Evolutionary conservation across 148 eudicot genomes (phyloP), one percentile per base, ranked within the genome.

Genomic region (Camellia lanceoleosa): DNA sequence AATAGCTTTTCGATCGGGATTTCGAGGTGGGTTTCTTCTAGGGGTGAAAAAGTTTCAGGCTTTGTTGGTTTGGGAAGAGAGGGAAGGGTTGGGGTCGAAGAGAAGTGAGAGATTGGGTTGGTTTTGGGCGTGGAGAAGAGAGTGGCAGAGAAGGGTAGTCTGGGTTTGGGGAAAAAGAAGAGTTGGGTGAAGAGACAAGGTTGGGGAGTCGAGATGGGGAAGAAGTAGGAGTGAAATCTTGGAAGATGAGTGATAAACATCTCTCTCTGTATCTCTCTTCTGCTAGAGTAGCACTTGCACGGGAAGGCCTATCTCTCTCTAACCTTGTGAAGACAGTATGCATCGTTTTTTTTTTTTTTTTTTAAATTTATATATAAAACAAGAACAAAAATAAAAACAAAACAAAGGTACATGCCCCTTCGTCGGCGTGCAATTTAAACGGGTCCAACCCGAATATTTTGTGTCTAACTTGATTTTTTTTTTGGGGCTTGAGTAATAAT

Each of bases 1-100:
- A 92, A 97, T 7, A 97, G 91, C 85, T 88, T 88, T 23, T 94
- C 95, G 0, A 91, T 70, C 1, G 97, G 82, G 9, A 96, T 54
- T 49, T 86, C 80, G 47, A 87, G 18, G 3, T 76, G 87, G 82
- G 88, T 65, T 73, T 88, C 78, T 68, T 76, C 83, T 78, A 71
- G 63, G 68, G 54, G 15, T 67, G 77, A 51, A 46, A 74, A 68
- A 16, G 60, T 73, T 43, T 75, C 83, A 69, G 76, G 74, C 20
- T 63, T 49, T 62, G 73, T 69, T 11, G 68, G 71, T 59, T 73
- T 2, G 80, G 78, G 55, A 63, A 75, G 76, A 67, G 84, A 18
- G 15, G 85, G 77, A 15, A 81, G 83, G 55, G 83, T 78, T 72
- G 90, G 68, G 3, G 87, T 67, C 44, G 83, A 74, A 14, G 89